Percentiles rank a stretch among this genome's conserved stretches.
These are phyloP conservation scores for Tricharina praecox DNA, from an alignment of 495 filamentous ascomycete species.

Conservation along the genomic window DNA sequence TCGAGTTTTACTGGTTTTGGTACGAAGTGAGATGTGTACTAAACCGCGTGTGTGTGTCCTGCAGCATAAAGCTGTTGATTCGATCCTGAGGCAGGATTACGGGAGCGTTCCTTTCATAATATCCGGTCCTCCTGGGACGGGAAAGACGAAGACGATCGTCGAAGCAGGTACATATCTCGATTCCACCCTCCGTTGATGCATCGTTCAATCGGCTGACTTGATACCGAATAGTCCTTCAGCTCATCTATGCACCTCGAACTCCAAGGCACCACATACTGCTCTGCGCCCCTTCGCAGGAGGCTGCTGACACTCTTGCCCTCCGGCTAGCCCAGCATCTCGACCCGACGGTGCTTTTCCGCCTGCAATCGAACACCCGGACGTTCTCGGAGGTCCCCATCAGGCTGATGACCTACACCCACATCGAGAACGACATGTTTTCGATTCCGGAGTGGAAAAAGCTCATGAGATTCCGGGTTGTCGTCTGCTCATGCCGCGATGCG, in stretches of 20 bases:
- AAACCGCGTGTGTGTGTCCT: conserved; percentile 20
- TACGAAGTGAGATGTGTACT: no score
- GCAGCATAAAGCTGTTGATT: conserved; percentile 32
- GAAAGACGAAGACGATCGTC: conserved; percentile 40
- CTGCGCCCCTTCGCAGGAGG: conserved; percentile 40
- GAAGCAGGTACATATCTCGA: conserved; percentile 29
- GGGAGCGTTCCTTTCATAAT: conserved; percentile 37
- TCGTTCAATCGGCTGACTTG: conserved; percentile 5
- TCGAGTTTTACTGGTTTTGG: no score
- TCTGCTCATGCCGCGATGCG: conserved; percentile 37
- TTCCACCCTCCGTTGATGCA: conserved; percentile 18
- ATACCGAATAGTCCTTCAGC: conserved; percentile 23
- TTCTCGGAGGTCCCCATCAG: conserved; percentile 34
- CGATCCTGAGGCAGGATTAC: conserved; percentile 32
- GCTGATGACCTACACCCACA: conserved; percentile 35
- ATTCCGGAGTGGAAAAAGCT: conserved; percentile 34
- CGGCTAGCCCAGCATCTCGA: conserved; percentile 31
- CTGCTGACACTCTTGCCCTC: conserved; percentile 37
- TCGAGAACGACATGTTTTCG: conserved; percentile 32
- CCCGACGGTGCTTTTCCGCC: conserved; percentile 31
- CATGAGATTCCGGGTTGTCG: conserved; percentile 36
- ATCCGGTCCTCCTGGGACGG: conserved; percentile 38
- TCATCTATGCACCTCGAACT: conserved; percentile 22
- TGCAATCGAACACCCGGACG: conserved; percentile 33
- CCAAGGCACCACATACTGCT: conserved; percentile 33